Percentiles rank a stretch among this genome's conserved stretches.
Evolutionary conservation across 1,139 yeast genomes (phyloP).

Genomic region (Zygosaccharomyces pseudobailii): DNA sequence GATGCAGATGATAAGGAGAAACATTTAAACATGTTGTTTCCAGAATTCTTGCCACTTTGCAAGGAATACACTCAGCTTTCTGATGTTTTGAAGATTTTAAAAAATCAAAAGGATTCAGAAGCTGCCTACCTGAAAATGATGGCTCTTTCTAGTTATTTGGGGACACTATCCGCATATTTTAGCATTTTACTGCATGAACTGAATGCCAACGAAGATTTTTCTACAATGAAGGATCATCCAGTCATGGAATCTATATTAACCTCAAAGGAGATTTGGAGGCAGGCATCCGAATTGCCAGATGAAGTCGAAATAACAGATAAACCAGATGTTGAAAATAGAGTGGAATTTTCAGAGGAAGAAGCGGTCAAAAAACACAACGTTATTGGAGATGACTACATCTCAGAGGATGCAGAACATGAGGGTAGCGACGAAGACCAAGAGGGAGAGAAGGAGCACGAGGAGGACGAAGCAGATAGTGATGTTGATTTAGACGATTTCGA

Average conservation of each 20-base stretch:
- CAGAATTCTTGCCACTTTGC: conserved; percentile 77
- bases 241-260: conserved; percentile 81
- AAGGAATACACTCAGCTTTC: conserved; percentile 54
- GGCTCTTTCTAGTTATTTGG: conserved; percentile 74
- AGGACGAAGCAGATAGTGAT: conserved; percentile 33
- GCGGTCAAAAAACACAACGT: conserved; percentile 24
- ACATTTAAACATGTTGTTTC: conserved; percentile 57
- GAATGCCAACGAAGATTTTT: conserved; percentile 49
- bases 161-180: conserved; percentile 69
- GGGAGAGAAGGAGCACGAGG: conserved; percentile 22
- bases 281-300: conserved; percentile 51
- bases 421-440: conserved; percentile 26
- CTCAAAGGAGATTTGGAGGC: conserved; percentile 87
- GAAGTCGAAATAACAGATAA: conserved; percentile 17
- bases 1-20: conserved; percentile 43
- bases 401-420: conserved; percentile 16
- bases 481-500: conserved; percentile 40
- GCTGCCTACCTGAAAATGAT: conserved; percentile 48
- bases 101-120: conserved; percentile 33
- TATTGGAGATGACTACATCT: conserved; percentile 24
- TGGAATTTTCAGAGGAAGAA: conserved; percentile 14
- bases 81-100: conserved; percentile 41
- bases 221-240: conserved; percentile 74
- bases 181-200: conserved; percentile 57
- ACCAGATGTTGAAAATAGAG: conserved; percentile 14